Conservation (phyloP, 495 filamentous ascomycete species). For the Penicillium goetzii region DNA sequence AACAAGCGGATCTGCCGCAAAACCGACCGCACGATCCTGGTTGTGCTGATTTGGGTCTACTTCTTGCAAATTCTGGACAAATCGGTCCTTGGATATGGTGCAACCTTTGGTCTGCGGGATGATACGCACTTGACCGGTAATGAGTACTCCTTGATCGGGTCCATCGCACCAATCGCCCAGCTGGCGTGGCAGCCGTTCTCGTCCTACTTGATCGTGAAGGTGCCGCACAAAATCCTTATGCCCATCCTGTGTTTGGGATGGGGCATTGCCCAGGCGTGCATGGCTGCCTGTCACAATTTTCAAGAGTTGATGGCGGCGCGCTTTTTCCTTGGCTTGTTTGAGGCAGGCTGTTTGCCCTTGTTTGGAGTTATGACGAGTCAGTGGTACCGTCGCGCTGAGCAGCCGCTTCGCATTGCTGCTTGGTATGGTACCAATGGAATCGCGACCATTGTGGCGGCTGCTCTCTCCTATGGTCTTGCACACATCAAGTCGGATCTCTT, state of each 20-base stretch:
- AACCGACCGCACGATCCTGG: slow-evolving; percentile 61
- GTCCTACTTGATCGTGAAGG: slow-evolving; percentile 65
- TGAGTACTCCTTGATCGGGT: slow-evolving; percentile 64
- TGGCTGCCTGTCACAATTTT: slow-evolving; percentile 52
- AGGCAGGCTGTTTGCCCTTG: slow-evolving; percentile 62
- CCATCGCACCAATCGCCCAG: slow-evolving; percentile 66
- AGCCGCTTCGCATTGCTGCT: slow-evolving; percentile 52
- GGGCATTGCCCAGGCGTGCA: slow-evolving; percentile 51
- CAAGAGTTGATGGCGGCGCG: slow-evolving; percentile 48
- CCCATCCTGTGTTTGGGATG: slow-evolving; percentile 58
- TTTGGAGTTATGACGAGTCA: slow-evolving; percentile 57
- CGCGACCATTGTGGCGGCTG: slow-evolving; percentile 53
- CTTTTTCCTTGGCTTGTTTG: slow-evolving; percentile 53
- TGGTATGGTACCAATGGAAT: slow-evolving; percentile 57
- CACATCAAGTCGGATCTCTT: slow-evolving; percentile 56
- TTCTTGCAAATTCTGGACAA: slow-evolving; percentile 70
- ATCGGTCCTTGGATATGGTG: slow-evolving; percentile 63
- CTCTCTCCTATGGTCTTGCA: slow-evolving; percentile 54
- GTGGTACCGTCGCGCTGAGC: slow-evolving; percentile 55
- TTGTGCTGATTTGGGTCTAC: slow-evolving; percentile 66
- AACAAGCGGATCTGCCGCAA: slow-evolving; percentile 61
- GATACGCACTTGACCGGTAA: slow-evolving; percentile 59
- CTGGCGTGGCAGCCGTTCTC: slow-evolving; percentile 70
- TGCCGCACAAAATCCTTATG: slow-evolving; percentile 68
- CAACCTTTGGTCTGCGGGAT: slow-evolving; percentile 62